Percentiles rank a stretch among this genome's conserved stretches.
phyloP scores from a whole-genome alignment of 345 rosid genomes.

The Psidium guajava region DNA sequence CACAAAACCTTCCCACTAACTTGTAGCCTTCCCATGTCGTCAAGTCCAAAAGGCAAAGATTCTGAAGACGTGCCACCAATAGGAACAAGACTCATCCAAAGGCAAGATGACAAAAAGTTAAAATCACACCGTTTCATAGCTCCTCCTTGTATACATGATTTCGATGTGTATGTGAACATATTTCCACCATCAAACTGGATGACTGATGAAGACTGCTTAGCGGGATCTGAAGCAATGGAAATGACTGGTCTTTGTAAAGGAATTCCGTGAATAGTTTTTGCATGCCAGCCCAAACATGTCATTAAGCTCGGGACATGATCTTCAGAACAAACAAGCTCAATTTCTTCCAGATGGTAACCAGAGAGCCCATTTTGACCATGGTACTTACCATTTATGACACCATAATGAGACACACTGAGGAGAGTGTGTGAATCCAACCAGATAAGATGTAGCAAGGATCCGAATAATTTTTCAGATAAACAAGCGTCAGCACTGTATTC shows the following conservation, averaged over 20 bases:
- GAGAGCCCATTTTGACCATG: slow-evolving; percentile 18
- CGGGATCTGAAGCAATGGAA: slow-evolving; percentile 55
- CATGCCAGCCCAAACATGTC: slow-evolving; percentile 73
- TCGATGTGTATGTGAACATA: slow-evolving; percentile 38
- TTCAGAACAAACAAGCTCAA: slow-evolving; percentile 62
- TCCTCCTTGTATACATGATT: slow-evolving; percentile 32
- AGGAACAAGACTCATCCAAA: slow-evolving; percentile 57
- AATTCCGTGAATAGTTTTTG: slow-evolving; percentile 26
- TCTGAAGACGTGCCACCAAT: slow-evolving; percentile 20
- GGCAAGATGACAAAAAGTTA: slow-evolving; percentile 55
- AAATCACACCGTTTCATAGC: slow-evolving; percentile 17
- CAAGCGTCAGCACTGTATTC: slow-evolving; percentile 52
- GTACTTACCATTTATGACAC: slow-evolving; percentile 30
- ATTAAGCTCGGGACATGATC: slow-evolving; percentile 44
- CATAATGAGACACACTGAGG: slow-evolving; percentile 62
- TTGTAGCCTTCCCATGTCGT: slow-evolving; percentile 71
- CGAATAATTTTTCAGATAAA: slow-evolving; percentile 33
- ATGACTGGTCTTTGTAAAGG: slow-evolving; percentile 43
- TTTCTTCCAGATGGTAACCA: slow-evolving; percentile 65
- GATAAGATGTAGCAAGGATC: slow-evolving; percentile 55
- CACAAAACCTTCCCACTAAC: slow-evolving; percentile 50
- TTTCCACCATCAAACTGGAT: slow-evolving; percentile 83
- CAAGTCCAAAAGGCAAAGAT: slow-evolving; percentile 74
- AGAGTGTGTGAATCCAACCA: slow-evolving; percentile 70
- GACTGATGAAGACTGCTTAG: slow-evolving; percentile 50